Evolutionary conservation across 768 basidiomycete genomes (phyloP).

Genomic region (Dendrothele bispora): DNA sequence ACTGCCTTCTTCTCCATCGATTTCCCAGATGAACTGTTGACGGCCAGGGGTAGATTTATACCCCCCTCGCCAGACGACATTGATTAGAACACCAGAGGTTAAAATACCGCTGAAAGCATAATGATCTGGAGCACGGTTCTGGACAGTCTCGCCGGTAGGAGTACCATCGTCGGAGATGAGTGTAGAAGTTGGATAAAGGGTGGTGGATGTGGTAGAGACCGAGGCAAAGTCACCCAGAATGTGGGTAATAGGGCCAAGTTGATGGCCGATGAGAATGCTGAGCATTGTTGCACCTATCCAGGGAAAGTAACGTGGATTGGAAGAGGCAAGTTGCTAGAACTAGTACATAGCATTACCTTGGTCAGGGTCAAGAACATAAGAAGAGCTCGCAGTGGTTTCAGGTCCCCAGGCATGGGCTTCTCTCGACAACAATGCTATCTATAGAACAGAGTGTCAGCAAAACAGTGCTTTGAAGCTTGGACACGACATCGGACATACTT

Average conservation of each 20-base stretch:
- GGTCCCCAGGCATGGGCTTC: slow-evolving; percentile 14
- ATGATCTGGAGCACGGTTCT: slow-evolving; percentile 24
- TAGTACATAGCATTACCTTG: no score
- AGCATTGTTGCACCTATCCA: slow-evolving; percentile 26
- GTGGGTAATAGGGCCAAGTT: slow-evolving; percentile 26
- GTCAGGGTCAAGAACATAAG: slow-evolving; percentile 7
- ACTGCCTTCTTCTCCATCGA: slow-evolving; percentile 19
- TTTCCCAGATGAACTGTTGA: slow-evolving; percentile 29
- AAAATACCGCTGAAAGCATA: slow-evolving; percentile 27
- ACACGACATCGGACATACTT: neutral
- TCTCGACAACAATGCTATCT: slow-evolving; percentile 9
- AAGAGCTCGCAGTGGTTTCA: slow-evolving; percentile 7
- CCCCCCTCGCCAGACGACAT: slow-evolving; percentile 25
- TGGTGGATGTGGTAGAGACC: slow-evolving; percentile 23
- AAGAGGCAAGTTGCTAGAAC: no score
- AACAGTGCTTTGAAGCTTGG: neutral
- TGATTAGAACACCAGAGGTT: slow-evolving; percentile 27
- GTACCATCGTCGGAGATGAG: slow-evolving; percentile 23
- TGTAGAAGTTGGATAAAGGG: slow-evolving; percentile 22
- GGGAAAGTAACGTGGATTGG: no score
- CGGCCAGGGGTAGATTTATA: slow-evolving; percentile 20
- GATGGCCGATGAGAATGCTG: slow-evolving; percentile 26
- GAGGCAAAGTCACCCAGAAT: slow-evolving; percentile 31
- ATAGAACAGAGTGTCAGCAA: neutral
- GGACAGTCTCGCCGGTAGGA: slow-evolving; percentile 22